phyloP scores from a whole-genome alignment of 2,329 filamentous ascomycete species.

The Albophoma yamanashiensis region DNA sequence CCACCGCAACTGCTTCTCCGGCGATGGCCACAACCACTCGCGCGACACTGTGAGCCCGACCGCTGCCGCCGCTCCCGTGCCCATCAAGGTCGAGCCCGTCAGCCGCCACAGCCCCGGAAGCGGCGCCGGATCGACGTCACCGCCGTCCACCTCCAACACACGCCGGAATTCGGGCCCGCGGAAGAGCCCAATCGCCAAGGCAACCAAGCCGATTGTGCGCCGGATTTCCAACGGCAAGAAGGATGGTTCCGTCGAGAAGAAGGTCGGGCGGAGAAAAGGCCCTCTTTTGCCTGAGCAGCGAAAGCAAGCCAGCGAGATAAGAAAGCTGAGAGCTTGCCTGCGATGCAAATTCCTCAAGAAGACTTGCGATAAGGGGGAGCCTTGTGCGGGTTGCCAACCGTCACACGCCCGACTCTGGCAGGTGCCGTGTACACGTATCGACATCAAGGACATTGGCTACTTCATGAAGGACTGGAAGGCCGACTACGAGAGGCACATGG shows the following conservation, averaged over 20 bases:
- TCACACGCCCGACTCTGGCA: constrained; percentile 95
- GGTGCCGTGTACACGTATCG: constrained; percentile 92
- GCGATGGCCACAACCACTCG: constrained; percentile 37
- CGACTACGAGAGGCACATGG: constrained; percentile 86
- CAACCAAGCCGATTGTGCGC: constrained; percentile 72
- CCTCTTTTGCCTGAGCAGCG: constrained; percentile 87
- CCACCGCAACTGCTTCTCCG: constrained; percentile 53
- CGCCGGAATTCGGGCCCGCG: constrained; percentile 60
- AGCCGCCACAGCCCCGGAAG: constrained; percentile 51
- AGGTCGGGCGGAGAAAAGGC: constrained; percentile 80
- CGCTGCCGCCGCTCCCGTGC: constrained; percentile 55
- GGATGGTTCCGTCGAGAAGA: constrained; percentile 73
- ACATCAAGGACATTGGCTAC: constrained; percentile 96
- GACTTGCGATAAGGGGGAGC: constrained; percentile 96
- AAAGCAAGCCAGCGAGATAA: constrained; percentile 93
- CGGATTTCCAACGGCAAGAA: constrained; percentile 70
- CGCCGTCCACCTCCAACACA: constrained; percentile 47
- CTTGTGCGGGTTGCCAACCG: constrained; percentile 88
- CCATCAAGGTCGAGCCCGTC: constrained; percentile 47
- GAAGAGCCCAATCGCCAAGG: constrained; percentile 72
- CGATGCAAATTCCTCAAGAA: constrained; percentile 99
- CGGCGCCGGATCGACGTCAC: constrained; percentile 48
- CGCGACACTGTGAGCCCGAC: constrained; percentile 56
- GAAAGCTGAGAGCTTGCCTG: constrained; percentile 86
- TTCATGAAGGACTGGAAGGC: constrained; percentile 99